Percentiles rank a stretch among this genome's conserved stretches.
Conservation (phyloP, 1,284 basidiomycete species). For the Porogramme epimiltina region DNA sequence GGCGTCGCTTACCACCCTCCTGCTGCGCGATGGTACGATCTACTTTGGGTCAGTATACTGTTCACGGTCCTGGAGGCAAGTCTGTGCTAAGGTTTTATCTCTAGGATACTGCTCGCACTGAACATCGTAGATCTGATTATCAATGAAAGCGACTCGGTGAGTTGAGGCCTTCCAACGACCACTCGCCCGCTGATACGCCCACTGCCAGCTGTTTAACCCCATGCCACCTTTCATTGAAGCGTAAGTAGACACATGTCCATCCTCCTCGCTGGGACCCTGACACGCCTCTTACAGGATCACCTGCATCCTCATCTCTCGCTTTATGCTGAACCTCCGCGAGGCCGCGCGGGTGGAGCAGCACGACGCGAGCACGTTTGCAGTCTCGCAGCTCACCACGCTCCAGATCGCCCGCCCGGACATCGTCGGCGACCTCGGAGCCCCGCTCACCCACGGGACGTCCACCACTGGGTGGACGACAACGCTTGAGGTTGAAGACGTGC, state of each 20-base stretch:
- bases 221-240: conserved; percentile 15
- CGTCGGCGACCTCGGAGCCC: conserved; percentile 21
- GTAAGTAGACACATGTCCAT: conserved; percentile 4
- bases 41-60: conserved; percentile 15
- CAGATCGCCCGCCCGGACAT: conserved; percentile 10
- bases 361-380: background rate
- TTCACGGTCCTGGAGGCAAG: background rate
- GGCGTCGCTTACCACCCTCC: conserved; percentile 5
- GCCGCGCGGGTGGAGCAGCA: background rate
- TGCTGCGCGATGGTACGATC: conserved; percentile 17
- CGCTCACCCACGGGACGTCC: conserved; percentile 7
- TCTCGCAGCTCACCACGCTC: conserved; percentile 6
- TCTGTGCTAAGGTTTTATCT: background rate
- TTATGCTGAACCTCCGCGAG: conserved; percentile 22
- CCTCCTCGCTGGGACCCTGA: too few relatives aligned
- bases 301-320: conserved; percentile 17
- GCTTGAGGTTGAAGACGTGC: background rate
- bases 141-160: conserved; percentile 8
- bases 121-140: conserved; percentile 11
- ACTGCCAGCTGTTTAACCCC: conserved; percentile 9
- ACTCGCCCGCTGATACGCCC: too few relatives aligned
- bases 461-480: background rate
- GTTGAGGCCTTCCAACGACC: background rate
- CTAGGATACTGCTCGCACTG: conserved; percentile 8
- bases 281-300: conserved; percentile 5